phyloP scores from a whole-genome alignment of 2,329 filamentous ascomycete species.

The Aspergillus neoniger region DNA sequence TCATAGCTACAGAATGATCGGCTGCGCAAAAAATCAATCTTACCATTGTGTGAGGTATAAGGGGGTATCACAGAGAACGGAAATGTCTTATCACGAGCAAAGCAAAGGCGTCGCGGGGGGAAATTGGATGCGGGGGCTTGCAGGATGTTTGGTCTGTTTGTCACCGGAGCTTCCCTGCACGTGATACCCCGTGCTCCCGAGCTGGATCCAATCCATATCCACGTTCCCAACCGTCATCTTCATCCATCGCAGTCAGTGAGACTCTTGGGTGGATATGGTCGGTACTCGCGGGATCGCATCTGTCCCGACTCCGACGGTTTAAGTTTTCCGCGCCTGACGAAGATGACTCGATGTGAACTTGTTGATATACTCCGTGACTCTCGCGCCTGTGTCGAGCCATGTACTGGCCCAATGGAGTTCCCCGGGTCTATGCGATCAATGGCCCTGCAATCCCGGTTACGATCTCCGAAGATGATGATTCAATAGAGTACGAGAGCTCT shows the following conservation, averaged over 20 bases:
- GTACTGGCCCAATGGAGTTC: constrained; percentile 55
- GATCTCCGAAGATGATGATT: constrained; percentile 29
- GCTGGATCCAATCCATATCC: constrained; percentile 8
- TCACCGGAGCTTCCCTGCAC: constrained; percentile 15
- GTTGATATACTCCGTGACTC: constrained; percentile 30
- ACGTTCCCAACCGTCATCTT: constrained; percentile 5
- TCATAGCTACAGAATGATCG: too few species aligned
- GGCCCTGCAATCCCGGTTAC: constrained; percentile 40
- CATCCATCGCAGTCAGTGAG: constrained; percentile 9
- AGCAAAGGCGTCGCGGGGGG: constrained; percentile 17
- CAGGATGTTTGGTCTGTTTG: constrained; percentile 22
- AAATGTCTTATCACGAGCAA: constrained; percentile 12
- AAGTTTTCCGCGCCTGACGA: constrained; percentile 25
- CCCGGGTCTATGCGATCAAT: constrained; percentile 52
- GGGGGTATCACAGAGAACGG: neutral
- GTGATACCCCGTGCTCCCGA: constrained; percentile 18
- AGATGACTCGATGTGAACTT: constrained; percentile 43
- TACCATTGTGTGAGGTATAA: constrained; percentile 24
- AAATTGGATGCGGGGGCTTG: constrained; percentile 24
- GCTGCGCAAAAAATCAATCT: neutral
- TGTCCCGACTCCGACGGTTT: constrained; percentile 26
- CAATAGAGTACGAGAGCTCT: constrained; percentile 16
- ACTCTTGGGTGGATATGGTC: constrained; percentile 26
- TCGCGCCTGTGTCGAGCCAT: constrained; percentile 40
- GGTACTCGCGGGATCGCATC: constrained; percentile 20